Evolutionary conservation across 1,284 basidiomycete species (phyloP), one percentile per base, ranked within the genome.

Genomic region (Trametes hirsuta): DNA sequence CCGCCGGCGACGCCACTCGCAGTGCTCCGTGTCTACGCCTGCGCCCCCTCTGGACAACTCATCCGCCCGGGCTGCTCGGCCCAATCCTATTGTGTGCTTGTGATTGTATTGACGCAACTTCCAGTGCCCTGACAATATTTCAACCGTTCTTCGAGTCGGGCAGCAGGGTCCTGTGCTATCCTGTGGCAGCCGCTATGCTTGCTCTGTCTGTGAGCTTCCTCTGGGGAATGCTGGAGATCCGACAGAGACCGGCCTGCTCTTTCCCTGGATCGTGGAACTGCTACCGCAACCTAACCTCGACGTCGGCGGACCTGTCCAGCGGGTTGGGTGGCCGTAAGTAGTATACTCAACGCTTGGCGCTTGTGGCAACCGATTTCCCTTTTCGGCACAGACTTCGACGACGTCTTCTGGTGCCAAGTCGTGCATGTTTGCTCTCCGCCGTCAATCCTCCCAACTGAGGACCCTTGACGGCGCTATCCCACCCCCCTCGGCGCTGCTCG

Each of bases 191-290:
- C 12, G 42, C 42, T 25, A 53, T 52, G 30, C 30, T 25, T 25
- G 9, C 39, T 45, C 24, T 47, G n/a, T 39, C 40, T 24, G 36
- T 42, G 18, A 15, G 40, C 46, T 50, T 57, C 46, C 39, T 35
- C 59, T 58, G 51, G 53, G 45, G 53, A 65, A 63, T 65, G 64
- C 58, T 61, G 49, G 56, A 51, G 64, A 61, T 65, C 64, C 64
- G 64, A 48, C 53, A 44, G 41, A 47, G 55, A 47, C 42, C 30
- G 21, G 5, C 10, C 34, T 37, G 30, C 54, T 45, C 21, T 52
- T 58, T 62, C 59, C 58, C 53, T 25, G 52, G 42, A 47, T n/a
- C 34, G 39, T 22, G 50, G 49, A 41, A 55, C 34, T 53, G 58
- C 53, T 61, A 12, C 62, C 62, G 58, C 39, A 61, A 61, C 62